Conservation (phyloP, 176 grass and related monocot genomes). For the Eleusine indica region DNA sequence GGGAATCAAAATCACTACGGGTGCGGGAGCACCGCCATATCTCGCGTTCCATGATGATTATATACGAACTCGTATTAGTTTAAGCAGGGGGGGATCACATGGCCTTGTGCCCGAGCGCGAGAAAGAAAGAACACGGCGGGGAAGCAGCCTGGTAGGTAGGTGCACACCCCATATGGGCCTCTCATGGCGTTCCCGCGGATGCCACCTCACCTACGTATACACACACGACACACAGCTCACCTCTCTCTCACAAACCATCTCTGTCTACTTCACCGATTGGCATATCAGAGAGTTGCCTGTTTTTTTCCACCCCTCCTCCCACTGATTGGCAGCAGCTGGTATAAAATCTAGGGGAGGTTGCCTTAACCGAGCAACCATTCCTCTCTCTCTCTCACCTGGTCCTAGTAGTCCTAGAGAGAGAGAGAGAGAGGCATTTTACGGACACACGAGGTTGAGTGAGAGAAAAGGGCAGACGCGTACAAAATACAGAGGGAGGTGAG, state of each 20-base stretch:
- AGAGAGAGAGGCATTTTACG: neutral
- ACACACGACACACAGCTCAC: constrained; percentile 22
- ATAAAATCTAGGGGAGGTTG: constrained; percentile 17
- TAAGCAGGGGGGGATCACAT: constrained; percentile 32
- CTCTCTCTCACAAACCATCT: neutral
- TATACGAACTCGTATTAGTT: neutral
- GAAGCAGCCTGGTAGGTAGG: constrained; percentile 55
- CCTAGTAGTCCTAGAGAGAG: too few species aligned
- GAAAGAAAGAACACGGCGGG: constrained; percentile 29
- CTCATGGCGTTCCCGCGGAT: constrained; percentile 10
- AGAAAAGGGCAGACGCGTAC: neutral
- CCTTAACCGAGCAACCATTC: neutral
- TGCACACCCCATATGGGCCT: constrained; percentile 5
- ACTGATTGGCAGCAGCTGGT: neutral
- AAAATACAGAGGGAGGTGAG: constrained; percentile 21
- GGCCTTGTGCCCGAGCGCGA: constrained; percentile 1
- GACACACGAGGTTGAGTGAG: neutral
- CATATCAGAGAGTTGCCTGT: neutral
- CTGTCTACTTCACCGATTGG: neutral
- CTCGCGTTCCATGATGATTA: neutral
- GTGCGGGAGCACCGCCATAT: neutral
- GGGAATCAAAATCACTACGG: neutral
- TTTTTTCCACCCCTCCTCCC: neutral
- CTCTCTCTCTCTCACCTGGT: neutral
- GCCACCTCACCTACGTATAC: constrained; percentile 30